Conservation (phyloP, 139 green algal species). For the Tetradesmus lagerheimii region DNA sequence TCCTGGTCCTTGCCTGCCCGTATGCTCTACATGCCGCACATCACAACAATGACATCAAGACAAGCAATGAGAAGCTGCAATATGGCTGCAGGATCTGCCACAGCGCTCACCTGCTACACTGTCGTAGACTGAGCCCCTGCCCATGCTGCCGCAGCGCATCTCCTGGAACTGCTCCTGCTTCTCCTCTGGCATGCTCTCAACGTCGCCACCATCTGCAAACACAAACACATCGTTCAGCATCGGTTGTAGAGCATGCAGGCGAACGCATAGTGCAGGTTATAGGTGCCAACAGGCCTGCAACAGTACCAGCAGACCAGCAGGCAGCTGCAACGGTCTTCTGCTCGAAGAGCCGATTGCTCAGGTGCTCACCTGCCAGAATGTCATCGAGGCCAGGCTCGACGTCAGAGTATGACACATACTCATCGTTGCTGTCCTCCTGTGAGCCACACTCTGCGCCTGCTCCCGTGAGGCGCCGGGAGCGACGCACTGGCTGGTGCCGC, state of each 20-base stretch:
- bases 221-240: not conserved
- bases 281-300: not conserved
- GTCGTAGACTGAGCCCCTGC: slow-evolving; percentile 71
- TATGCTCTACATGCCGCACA: too few species aligned
- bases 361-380: slow-evolving; percentile 50
- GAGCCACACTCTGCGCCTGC: slow-evolving; percentile 24
- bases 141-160: slow-evolving; percentile 58
- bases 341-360: not conserved
- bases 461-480: slow-evolving; percentile 41
- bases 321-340: slow-evolving; percentile 14
- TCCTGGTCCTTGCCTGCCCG: too few species aligned
- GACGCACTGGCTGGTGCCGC: slow-evolving; percentile 25
- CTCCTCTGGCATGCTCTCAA: slow-evolving; percentile 28
- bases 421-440: slow-evolving; percentile 21
- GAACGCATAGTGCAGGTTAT: not conserved
- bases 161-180: slow-evolving; percentile 52
- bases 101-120: slow-evolving; percentile 28
- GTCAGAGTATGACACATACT: slow-evolving; percentile 26
- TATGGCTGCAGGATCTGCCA: not conserved
- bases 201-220: slow-evolving; percentile 8
- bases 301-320: not conserved
- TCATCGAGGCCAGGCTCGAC: slow-evolving; percentile 48
- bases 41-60: not conserved
- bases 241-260: not conserved
- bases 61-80: not conserved